Conservation (phyloP, 2,329 filamentous ascomycete genomes). For the Albophoma yamanashiensis region DNA sequence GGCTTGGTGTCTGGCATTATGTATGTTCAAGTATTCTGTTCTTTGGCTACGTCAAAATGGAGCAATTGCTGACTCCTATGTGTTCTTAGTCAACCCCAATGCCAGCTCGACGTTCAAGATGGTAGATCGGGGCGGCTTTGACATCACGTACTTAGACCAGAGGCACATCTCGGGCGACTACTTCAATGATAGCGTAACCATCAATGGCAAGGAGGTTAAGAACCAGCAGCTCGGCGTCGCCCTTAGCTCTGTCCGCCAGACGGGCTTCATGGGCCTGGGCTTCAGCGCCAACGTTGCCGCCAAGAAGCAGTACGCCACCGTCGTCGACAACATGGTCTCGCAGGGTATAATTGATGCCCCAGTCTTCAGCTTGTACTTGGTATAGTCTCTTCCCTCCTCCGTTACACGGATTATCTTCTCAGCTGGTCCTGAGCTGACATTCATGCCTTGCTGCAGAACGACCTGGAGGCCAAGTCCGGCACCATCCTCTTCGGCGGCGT, state of each 20-base stretch:
- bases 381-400: conserved; percentile 12
- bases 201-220: conserved; percentile 35
- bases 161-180: conserved; percentile 45
- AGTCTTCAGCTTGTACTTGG: conserved; percentile 59
- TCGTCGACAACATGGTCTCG: conserved; percentile 53
- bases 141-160: conserved; percentile 51
- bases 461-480: conserved; percentile 53
- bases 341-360: conserved; percentile 51
- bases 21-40: too few species aligned
- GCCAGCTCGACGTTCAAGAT: conserved; percentile 37
- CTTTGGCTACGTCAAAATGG: too few species aligned
- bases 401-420: not conserved
- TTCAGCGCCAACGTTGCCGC: too few species aligned
- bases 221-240: conserved; percentile 47
- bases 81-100: conserved; percentile 22
- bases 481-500: conserved; percentile 71
- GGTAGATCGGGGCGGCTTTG: conserved; percentile 33
- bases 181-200: conserved; percentile 42
- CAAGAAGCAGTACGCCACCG: conserved; percentile 44
- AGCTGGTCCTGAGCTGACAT: not conserved
- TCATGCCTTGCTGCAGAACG: conserved; percentile 33
- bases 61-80: not conserved
- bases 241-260: conserved; percentile 32
- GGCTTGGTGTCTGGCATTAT: too few species aligned
- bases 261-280: conserved; percentile 49